Conservation (phyloP, 768 basidiomycete genomes). For the Mycena floridula region DNA sequence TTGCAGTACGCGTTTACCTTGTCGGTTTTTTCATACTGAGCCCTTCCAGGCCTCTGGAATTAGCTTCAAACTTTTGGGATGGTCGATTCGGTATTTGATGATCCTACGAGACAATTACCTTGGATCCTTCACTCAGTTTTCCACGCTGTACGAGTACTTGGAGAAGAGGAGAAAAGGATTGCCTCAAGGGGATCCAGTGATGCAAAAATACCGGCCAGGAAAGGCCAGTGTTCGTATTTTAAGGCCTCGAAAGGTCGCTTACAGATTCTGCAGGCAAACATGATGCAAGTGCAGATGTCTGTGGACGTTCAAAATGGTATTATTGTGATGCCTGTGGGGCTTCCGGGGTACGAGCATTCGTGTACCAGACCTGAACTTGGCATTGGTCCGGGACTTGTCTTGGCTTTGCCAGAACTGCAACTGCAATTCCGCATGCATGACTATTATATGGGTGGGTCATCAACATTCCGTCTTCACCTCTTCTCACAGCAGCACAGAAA, state of each 20-base stretch:
- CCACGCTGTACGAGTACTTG: conserved; percentile 81
- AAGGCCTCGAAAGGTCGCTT: neutral
- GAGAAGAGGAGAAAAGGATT: conserved; percentile 52
- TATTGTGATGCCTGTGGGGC: conserved; percentile 59
- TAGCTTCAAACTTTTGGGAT: conserved; percentile 71
- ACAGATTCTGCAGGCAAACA: conserved; percentile 55
- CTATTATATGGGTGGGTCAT: conserved; percentile 72
- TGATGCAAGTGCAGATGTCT: conserved; percentile 68
- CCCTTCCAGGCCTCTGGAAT: conserved; percentile 43
- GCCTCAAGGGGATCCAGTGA: conserved; percentile 76
- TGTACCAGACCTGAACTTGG: conserved; percentile 19
- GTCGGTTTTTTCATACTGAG: neutral
- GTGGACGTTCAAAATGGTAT: conserved; percentile 46
- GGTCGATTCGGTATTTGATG: conserved; percentile 88
- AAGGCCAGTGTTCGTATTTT: conserved; percentile 43
- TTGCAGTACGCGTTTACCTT: conserved; percentile 42
- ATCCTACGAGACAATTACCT: conserved; percentile 90
- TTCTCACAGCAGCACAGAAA: conserved; percentile 39
- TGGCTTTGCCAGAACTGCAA: conserved; percentile 64
- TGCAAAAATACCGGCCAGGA: conserved; percentile 72
- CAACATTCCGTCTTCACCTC: neutral
- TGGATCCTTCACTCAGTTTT: conserved; percentile 90
- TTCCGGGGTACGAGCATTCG: conserved; percentile 51
- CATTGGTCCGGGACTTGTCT: conserved; percentile 47
- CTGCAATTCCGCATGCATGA: conserved; percentile 78